Evolutionary conservation across 2,329 filamentous ascomycete genomes (phyloP), one percentile per base, ranked within the genome.

Genomic region (Apiospora rasikravindrae): DNA sequence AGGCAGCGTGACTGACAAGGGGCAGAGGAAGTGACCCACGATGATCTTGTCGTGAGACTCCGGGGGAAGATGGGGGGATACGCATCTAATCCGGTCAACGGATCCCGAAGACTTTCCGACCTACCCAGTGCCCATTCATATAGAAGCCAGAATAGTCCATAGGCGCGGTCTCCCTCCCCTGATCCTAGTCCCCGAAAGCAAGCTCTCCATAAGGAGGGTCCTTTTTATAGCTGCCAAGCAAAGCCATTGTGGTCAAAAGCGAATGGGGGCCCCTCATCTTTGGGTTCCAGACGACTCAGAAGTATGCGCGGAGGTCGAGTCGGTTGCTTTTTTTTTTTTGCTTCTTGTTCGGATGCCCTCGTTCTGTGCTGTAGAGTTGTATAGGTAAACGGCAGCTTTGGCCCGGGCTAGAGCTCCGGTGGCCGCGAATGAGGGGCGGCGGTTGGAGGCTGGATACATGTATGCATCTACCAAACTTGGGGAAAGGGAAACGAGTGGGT

Each of bases 351-450:
- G 57, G 33, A n/a, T 40, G 19, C 19, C 57, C 19, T 64, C 19
- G 40, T 37, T 64, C 29, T 64, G 57, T 40, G 33, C 29, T 24
- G 57, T 40, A 64, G 22, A 64, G 2, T 19, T 22, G 33, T 22
- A 10, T 33, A 37, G 26, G 53, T 22, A 22, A 19, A 37, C 16
- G 29, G 16, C 33, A 61, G 37, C 1, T 61, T 33, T 61, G 53
- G 33, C 29, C 53, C 53, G 53, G 29, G 29, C 53, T 37, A 61
- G 53, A 61, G 16, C 53, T 61, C 53, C 29, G 53, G 26, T 61
- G 53, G 53, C 53, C 53, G 53, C 53, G 53, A 61, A 40, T 64
- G 57, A 64, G 57, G 57, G 57, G 57, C 57, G 57, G 33, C 10
- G 57, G 33, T 40, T 64, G 57, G 22, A 64, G 57, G 57, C 22